Base-by-base conservation (phyloP, 139 green algal species). In the Spirogloea muscicola region DNA sequence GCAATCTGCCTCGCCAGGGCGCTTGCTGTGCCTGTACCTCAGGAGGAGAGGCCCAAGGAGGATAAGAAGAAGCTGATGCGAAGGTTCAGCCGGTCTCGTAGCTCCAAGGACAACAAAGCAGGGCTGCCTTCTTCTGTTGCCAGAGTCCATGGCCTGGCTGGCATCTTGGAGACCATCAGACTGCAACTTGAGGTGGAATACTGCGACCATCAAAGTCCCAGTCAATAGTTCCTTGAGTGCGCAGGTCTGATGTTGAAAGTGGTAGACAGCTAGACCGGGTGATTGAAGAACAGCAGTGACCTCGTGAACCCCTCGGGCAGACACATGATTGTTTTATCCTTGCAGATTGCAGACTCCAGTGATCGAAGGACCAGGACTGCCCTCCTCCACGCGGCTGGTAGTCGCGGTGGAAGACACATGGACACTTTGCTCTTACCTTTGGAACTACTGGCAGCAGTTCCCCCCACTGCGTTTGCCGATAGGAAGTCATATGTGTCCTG, bases 381-480 rank as follows among this genome's bases (percentile, higher is more conserved):
- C 4, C 39, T 72, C 3, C 33, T 72, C 9, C 36, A 40, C 4
- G 63, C 49, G 37, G 63, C 37, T 33, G 39, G 59, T 29, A 29
- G 9, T 51, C 13, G 43, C n/a, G n/a, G n/a, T n/a, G n/a, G n/a
- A n/a, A 13, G 44, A 13, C 44, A 16, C 44, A 52, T 52, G 13
- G 16, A 72, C 49, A 5, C 39, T 13, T 3, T 72, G 63, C 38
- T 72, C 4, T 38, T 72, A 3, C 63, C 63, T 21, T 63, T 72
- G 63, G 63, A 72, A 40, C 63, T 72, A 9, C 31, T 72, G 6
- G 48, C 42, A 3, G 18, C 6, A 5, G 7, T 61, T 7, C 49
- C 63, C 27, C 37, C 3, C 16, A 44, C 38, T n/a, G 42, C 60
- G 5, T 72, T 72, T 37, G n/a, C 60, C 6, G 31, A 42, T 7